Percentiles rank a stretch among this genome's conserved stretches.
Conservation (phyloP, 2,329 filamentous ascomycete genomes). For the Neofusicoccum laricinum region DNA sequence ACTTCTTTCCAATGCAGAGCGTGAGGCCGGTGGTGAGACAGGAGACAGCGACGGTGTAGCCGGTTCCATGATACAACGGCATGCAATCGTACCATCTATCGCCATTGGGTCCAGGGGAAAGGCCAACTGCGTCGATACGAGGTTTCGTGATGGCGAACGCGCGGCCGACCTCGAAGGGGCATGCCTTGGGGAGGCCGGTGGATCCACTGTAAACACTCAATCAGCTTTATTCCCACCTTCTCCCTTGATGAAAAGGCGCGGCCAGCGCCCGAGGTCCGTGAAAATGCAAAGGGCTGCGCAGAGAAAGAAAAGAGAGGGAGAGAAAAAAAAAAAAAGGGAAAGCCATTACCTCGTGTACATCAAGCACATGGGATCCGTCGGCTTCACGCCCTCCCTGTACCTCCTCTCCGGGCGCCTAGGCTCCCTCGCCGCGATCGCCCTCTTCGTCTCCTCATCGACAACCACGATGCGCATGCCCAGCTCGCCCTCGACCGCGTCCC, state of each 20-base stretch:
- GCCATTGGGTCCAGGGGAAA: conserved; percentile 31
- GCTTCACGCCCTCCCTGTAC: conserved; percentile 41
- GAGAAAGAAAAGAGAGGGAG: conserved; percentile 48
- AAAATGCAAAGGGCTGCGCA: too few species aligned
- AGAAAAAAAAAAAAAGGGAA: conserved; percentile 60
- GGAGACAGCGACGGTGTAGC: conserved; percentile 57
- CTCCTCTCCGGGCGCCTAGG: conserved; percentile 28
- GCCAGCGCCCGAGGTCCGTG: too few species aligned
- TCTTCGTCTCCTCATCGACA: conserved; percentile 47
- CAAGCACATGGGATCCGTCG: conserved; percentile 53
- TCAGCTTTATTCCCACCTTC: not conserved
- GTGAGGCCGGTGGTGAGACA: conserved; percentile 44
- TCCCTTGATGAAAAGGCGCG: too few species aligned
- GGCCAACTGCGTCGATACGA: conserved; percentile 26
- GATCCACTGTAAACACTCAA: conserved; percentile 53
- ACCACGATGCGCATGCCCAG: conserved; percentile 58
- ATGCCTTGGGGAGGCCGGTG: conserved; percentile 71
- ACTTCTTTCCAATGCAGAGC: conserved; percentile 63
- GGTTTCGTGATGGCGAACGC: conserved; percentile 42
- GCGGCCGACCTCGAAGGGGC: conserved; percentile 3
- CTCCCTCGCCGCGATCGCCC: conserved; percentile 45
- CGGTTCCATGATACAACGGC: conserved; percentile 75
- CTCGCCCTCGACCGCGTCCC: conserved; percentile 48
- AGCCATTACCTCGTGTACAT: conserved; percentile 53
- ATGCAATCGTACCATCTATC: conserved; percentile 75